Base-by-base conservation (phyloP, 1,284 basidiomycete species). In the Ustilago crameri region DNA sequence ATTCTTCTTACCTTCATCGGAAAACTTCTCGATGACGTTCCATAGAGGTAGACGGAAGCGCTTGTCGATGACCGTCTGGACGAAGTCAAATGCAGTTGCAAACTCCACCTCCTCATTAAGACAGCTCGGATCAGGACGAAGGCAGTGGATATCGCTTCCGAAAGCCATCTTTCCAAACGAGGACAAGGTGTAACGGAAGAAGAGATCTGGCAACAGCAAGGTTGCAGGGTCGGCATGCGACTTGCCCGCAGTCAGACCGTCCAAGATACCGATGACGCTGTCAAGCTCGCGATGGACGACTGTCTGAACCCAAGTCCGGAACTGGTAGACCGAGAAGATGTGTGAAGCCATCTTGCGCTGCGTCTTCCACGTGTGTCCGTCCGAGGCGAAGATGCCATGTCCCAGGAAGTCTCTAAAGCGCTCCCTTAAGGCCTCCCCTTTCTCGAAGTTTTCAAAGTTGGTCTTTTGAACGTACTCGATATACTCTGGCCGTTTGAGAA, bases 381-480 rank as follows among this genome's bases (percentile, higher is more conserved):
- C 82, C 40, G 76, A 63, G 24, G 69, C 74, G 57, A 80, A 77
- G 61, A 80, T 78, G 41, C 78, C 78, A 23, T 50, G 45, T 20
- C 71, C 66, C 5, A 80, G 59, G 23, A 80, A 43, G 45, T 79
- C 78, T 22, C 40, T 38, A 20, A 80, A 70, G 42, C 63, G 61
- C 9, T 26, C 27, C 22, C 68, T 62, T 56, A 80, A 75, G 37
- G 49, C 46, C 18, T 32, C 0, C 8, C 78, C 78, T 57, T 80
- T 78, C 30, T 56, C 61, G 38, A 58, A 84, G 60, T 81, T 82
- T 2, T 60, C 43, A 50, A 84, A 84, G 62, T 81, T 79, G 48
- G 76, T 79, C 60, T 80, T 79, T 43, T 84, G 82, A 1, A 83
- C 64, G 42, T 74, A 76, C 37, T 79, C 76, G 42, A 84, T 76